Evolutionary conservation across 495 filamentous ascomycete genomes (phyloP).

Genomic region (Pseudotulostoma volvatum): DNA sequence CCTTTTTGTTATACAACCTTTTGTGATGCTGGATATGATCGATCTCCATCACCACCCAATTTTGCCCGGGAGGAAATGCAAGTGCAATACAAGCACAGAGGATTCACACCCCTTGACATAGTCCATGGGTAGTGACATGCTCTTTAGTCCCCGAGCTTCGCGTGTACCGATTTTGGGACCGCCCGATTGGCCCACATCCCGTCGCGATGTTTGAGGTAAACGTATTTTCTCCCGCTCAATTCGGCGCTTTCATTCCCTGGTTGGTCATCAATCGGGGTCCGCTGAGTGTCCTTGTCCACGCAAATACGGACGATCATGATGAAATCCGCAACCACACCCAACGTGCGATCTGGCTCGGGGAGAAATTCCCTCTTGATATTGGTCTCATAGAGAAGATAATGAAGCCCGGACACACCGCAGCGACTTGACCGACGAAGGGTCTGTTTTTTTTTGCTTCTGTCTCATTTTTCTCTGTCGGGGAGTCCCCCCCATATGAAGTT

Average conservation of each 20-base stretch:
- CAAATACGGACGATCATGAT: conserved; percentile 44
- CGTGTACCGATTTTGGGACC: conserved; percentile 63
- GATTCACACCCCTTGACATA: background rate
- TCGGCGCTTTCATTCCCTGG: conserved; percentile 79
- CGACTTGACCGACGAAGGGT: too few species aligned
- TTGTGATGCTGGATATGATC: too few species aligned
- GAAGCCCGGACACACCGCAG: too few species aligned
- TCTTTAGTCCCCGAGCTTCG: conserved; percentile 63
- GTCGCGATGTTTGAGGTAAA: conserved; percentile 87
- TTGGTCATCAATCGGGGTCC: conserved; percentile 70
- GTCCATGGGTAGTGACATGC: background rate
- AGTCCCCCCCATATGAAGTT: too few species aligned
- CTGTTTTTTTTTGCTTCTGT: too few species aligned
- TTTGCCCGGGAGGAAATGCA: too few species aligned
- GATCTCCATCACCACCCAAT: too few species aligned
- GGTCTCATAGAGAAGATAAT: too few species aligned
- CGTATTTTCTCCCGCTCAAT: conserved; percentile 67
- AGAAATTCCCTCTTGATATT: conserved; percentile 54
- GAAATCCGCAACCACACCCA: conserved; percentile 59
- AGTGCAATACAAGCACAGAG: too few species aligned
- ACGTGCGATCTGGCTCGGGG: conserved; percentile 73
- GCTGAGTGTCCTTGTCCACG: conserved; percentile 63
- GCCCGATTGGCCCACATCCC: conserved; percentile 67
- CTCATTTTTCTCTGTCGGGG: too few species aligned
- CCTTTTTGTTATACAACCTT: too few species aligned